Percentiles rank a stretch among this genome's conserved stretches.
phyloP scores from a whole-genome alignment of 2,329 filamentous ascomycete genomes.

The Colletotrichum sp. region DNA sequence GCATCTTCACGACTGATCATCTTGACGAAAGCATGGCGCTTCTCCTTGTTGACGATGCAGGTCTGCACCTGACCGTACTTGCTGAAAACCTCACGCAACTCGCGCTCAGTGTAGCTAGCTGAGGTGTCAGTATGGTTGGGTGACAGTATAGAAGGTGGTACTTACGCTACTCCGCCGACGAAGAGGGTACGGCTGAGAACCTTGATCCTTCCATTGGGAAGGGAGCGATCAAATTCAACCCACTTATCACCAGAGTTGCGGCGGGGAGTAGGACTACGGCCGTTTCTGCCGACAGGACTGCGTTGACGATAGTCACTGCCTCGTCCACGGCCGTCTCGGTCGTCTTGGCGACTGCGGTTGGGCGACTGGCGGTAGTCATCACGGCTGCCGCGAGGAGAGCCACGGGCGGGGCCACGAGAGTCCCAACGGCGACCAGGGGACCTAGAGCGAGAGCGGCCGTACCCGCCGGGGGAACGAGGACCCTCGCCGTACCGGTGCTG shows the following conservation, averaged over 20 bases:
- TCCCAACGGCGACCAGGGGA: slow-evolving; percentile 80
- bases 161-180: slow-evolving; percentile 91
- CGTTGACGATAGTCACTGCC: slow-evolving; percentile 84
- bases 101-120: slow-evolving; percentile 73
- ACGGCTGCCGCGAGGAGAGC: slow-evolving; percentile 66
- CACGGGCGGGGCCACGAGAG: slow-evolving; percentile 47
- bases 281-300: slow-evolving; percentile 74
- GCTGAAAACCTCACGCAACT: slow-evolving; percentile 81
- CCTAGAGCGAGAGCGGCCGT: slow-evolving; percentile 74
- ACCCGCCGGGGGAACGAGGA: slow-evolving; percentile 66
- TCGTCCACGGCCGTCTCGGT: slow-evolving; percentile 53
- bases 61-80: slow-evolving; percentile 90
- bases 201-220: slow-evolving; percentile 83
- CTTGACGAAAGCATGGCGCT: slow-evolving; percentile 98
- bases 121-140: slow-evolving; percentile 28
- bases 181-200: slow-evolving; percentile 95
- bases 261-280: slow-evolving; percentile 62
- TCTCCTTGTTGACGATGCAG: slow-evolving; percentile 97
- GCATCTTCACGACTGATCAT: slow-evolving; percentile 93
- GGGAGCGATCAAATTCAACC: slow-evolving; percentile 77
- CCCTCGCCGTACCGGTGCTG: slow-evolving; percentile 58
- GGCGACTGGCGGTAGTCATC: slow-evolving; percentile 74
- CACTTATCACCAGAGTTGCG: slow-evolving; percentile 61
- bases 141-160: slow-evolving; percentile 27
- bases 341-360: slow-evolving; percentile 62